Evolutionary conservation across 306 rosid genomes (phyloP).

Genomic region (Luffa aegyptiaca): DNA sequence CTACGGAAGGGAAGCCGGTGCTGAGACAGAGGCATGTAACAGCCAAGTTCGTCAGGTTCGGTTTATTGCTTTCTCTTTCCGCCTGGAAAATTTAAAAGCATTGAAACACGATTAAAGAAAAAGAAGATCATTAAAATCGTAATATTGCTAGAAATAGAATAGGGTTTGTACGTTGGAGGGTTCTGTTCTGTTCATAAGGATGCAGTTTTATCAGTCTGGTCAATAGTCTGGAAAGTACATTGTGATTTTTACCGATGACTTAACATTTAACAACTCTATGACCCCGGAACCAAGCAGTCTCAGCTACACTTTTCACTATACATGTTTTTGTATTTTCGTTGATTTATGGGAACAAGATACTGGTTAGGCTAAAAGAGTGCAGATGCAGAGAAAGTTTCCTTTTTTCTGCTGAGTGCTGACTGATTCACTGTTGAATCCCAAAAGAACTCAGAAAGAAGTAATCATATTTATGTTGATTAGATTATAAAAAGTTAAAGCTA

Average conservation of each 20-base stretch:
- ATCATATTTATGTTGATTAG: constrained; percentile 6
- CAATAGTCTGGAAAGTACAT: neutral
- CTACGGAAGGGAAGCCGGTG: constrained; percentile 1
- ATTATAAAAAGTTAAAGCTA: neutral
- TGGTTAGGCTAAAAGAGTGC: neutral
- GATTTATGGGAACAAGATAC: neutral
- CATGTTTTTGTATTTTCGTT: neutral
- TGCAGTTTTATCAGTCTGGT: constrained; percentile 3
- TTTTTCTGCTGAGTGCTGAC: neutral
- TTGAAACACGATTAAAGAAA: neutral
- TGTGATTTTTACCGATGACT: neutral
- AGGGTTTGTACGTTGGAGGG: neutral
- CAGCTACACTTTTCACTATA: neutral
- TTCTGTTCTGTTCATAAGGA: neutral
- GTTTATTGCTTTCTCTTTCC: neutral
- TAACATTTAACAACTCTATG: constrained; percentile 6
- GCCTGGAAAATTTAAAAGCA: neutral
- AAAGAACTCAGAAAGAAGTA: neutral
- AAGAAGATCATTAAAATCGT: neutral
- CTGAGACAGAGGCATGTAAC: neutral
- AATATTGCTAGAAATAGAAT: neutral
- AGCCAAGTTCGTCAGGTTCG: neutral
- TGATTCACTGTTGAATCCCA: neutral
- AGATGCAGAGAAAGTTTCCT: constrained; percentile 1
- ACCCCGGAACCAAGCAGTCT: neutral